Conservation (phyloP, 768 basidiomycete species). For the Lentinus brumalis region DNA sequence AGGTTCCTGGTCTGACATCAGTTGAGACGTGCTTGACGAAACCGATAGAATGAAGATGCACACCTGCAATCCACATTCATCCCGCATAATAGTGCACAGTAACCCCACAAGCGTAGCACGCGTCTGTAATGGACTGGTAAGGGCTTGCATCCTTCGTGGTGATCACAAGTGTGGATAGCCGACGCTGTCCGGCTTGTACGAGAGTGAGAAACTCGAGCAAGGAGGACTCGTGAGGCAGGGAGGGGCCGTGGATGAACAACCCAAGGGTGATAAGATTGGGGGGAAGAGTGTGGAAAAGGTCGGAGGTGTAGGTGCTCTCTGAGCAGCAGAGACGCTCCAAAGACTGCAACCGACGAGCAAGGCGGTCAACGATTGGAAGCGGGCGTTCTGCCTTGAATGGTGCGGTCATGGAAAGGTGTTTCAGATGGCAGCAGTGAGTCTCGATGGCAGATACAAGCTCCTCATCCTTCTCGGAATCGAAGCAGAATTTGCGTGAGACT, state of each 20-base stretch:
- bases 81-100: neutral
- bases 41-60: neutral
- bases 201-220: neutral
- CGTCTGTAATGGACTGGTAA: neutral
- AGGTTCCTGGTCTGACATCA: too few relatives aligned
- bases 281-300: neutral
- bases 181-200: neutral
- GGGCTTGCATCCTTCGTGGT: neutral
- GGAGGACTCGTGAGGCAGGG: neutral
- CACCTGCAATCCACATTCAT: neutral
- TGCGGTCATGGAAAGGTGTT: neutral
- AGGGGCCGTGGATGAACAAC: neutral
- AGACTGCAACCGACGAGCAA: neutral
- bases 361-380: neutral
- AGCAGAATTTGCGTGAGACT: neutral
- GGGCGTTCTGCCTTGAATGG: neutral
- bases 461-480: neutral
- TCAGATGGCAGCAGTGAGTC: neutral
- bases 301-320: neutral
- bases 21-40: too few relatives aligned
- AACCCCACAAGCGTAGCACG: neutral
- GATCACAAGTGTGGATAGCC: neutral
- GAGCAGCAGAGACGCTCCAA: neutral
- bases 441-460: neutral
- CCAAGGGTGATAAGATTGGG: neutral